Conservation (phyloP, 352 stramenopile species). For the Thraustotheca clavata region DNA sequence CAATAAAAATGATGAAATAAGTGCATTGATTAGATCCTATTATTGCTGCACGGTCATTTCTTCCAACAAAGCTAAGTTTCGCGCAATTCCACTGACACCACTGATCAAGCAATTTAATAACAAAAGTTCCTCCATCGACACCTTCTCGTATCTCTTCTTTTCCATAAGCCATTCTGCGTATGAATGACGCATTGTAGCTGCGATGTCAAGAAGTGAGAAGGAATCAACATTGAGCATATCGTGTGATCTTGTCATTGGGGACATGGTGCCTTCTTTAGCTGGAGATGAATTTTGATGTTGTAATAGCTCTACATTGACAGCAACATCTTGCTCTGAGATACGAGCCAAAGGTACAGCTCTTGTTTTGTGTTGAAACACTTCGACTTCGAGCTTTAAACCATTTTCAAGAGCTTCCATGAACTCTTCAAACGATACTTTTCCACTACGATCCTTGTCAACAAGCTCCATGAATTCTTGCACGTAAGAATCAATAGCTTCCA, state of each 20-base stretch:
- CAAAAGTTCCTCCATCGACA: slow-evolving; percentile 73
- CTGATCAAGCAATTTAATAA: slow-evolving; percentile 79
- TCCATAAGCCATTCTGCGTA: slow-evolving; percentile 80
- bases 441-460: slow-evolving; percentile 53
- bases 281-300: not conserved
- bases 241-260: slow-evolving; percentile 64
- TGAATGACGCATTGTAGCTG: slow-evolving; percentile 54
- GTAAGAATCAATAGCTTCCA: slow-evolving; percentile 61
- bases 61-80: slow-evolving; percentile 59
- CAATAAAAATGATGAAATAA: too few species aligned
- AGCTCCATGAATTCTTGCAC: slow-evolving; percentile 63
- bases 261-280: slow-evolving; percentile 27
- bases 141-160: slow-evolving; percentile 54
- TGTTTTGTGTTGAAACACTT: slow-evolving; percentile 43
- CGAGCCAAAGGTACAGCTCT: not conserved
- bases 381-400: slow-evolving; percentile 64
- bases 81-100: slow-evolving; percentile 64
- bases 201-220: slow-evolving; percentile 63
- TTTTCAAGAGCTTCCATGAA: slow-evolving; percentile 70
- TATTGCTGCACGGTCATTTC: slow-evolving; percentile 35
- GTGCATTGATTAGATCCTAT: too few species aligned
- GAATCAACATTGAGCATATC: slow-evolving; percentile 76
- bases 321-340: not conserved
- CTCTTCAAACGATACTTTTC: slow-evolving; percentile 74
- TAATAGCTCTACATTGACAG: not conserved